phyloP scores from a whole-genome alignment of 2,329 filamentous ascomycete species.

The Neonectria magnoliae region DNA sequence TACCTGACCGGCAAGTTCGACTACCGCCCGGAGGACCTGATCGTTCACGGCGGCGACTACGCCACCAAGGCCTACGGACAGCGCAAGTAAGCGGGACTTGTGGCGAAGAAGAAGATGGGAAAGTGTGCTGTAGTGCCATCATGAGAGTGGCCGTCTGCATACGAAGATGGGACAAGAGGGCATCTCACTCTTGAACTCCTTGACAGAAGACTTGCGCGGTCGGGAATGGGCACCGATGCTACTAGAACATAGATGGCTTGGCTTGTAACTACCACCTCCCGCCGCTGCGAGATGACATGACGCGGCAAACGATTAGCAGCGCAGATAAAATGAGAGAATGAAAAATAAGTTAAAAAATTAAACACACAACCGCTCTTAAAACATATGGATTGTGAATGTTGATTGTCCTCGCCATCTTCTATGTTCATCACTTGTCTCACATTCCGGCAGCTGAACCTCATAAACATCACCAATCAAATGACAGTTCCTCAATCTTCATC shows the following conservation, averaged over 20 bases:
- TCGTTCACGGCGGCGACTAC: constrained; percentile 90
- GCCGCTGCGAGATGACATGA: neutral
- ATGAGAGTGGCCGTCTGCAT: neutral
- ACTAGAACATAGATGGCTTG: constrained; percentile 5
- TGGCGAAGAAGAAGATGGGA: no score
- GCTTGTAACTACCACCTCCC: neutral
- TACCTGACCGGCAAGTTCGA: constrained; percentile 90
- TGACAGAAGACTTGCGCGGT: neutral
- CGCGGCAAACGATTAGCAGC: neutral
- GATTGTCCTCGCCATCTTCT: no score
- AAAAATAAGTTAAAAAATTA: constrained; percentile 7
- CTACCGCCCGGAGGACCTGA: constrained; percentile 90
- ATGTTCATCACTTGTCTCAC: no score
- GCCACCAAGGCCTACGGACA: constrained; percentile 94
- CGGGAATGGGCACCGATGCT: neutral
- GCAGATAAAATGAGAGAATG: neutral
- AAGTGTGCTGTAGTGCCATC: neutral
- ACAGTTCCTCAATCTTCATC: neutral
- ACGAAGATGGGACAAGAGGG: neutral
- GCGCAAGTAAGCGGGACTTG: constrained; percentile 51
- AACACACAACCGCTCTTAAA: neutral
- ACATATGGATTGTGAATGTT: neutral
- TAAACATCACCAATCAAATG: neutral
- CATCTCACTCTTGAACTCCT: neutral
- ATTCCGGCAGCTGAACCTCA: no score